These are phyloP conservation scores for Acer saccharum DNA, from an alignment of 345 rosid genomes.

Conservation along the genomic window DNA sequence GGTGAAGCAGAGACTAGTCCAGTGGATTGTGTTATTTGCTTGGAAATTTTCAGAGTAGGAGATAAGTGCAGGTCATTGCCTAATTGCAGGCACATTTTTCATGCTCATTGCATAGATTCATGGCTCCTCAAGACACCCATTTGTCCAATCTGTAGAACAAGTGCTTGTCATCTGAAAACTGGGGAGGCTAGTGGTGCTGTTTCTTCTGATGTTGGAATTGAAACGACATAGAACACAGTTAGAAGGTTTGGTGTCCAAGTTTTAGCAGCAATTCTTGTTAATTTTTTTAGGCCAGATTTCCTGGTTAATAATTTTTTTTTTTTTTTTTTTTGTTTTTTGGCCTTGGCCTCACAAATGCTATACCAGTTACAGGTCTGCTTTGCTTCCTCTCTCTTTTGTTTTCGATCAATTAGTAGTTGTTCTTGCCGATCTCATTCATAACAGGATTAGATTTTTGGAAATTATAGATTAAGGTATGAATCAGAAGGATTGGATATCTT, in stretches of 20 bases:
- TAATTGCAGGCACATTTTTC: conserved; percentile 45
- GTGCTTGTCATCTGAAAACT: conserved; percentile 15
- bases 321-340: neutral
- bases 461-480: too few species aligned
- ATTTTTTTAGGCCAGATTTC: neutral
- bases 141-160: conserved; percentile 47
- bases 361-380: too few species aligned
- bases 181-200: conserved; percentile 6
- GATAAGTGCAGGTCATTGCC: conserved; percentile 52
- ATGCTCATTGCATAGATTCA: conserved; percentile 45
- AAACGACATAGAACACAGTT: conserved; percentile 11
- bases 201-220: conserved; percentile 4
- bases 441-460: too few species aligned
- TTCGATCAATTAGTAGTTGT: too few species aligned
- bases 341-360: too few species aligned
- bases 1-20: conserved; percentile 15
- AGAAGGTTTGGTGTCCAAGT: neutral
- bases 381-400: too few species aligned
- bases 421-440: too few species aligned
- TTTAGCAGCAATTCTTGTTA: neutral
- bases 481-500: too few species aligned
- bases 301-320: neutral
- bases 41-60: conserved; percentile 38
- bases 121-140: conserved; percentile 47
- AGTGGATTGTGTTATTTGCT: conserved; percentile 48